Evolutionary conservation across 2,329 filamentous ascomycete species (phyloP).

Genomic region (Colletotrichum gloeosporioides): DNA sequence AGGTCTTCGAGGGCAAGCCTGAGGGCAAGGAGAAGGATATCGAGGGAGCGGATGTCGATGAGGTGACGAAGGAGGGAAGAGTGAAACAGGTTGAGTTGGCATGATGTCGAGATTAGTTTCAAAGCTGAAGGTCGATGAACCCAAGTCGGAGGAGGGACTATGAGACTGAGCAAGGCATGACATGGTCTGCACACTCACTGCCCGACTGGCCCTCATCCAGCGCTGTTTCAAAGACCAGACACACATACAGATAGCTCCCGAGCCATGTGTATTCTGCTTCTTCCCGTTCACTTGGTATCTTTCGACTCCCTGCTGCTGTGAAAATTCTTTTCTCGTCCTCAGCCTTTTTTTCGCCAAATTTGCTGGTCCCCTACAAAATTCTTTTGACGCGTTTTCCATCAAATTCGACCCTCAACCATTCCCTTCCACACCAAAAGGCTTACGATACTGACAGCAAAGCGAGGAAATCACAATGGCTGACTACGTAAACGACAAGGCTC

Average conservation of each 20-base stretch:
- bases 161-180: neutral
- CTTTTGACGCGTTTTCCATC: neutral
- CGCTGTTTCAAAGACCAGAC: neutral
- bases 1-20: slow-evolving; percentile 17
- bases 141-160: neutral
- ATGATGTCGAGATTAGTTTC: neutral
- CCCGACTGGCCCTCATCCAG: neutral
- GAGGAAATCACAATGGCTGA: neutral
- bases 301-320: neutral
- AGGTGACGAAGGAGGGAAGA: neutral
- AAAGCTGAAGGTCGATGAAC: neutral
- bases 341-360: neutral
- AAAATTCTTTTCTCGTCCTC: neutral
- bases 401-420: neutral
- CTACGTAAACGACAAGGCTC: neutral
- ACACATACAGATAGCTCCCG: neutral
- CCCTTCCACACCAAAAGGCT: neutral
- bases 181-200: neutral
- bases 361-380: neutral
- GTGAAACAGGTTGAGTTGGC: neutral
- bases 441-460: neutral
- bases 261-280: neutral
- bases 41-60: neutral
- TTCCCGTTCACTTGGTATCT: neutral
- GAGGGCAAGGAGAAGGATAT: neutral